Conservation (phyloP, 805 yeast species). For the Cyberlindnera sargentensis region DNA sequence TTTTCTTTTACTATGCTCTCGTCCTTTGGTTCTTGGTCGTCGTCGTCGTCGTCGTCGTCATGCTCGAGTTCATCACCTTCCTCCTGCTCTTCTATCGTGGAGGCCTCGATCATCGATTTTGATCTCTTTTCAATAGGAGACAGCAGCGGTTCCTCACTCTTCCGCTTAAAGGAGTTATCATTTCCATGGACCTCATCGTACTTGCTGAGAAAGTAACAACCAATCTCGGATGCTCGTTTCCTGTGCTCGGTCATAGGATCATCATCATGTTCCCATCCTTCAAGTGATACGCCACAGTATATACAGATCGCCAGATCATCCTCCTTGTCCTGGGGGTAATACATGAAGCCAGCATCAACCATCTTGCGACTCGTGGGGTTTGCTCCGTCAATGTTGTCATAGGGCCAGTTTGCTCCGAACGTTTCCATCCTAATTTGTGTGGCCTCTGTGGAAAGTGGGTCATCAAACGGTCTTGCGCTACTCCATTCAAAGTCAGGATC, state of each 20-base stretch:
- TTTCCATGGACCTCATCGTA: not conserved
- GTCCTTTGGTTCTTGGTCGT: not conserved
- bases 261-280: conserved; percentile 69
- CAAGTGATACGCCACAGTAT: conserved; percentile 54
- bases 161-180: conserved; percentile 1
- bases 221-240: conserved; percentile 29
- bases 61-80: not conserved
- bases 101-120: not conserved
- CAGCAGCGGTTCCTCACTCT: not conserved
- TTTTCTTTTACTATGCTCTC: not conserved
- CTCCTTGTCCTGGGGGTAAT: conserved; percentile 38
- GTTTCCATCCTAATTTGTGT: conserved; percentile 30
- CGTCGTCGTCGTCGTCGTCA: not conserved
- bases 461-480: conserved; percentile 19
- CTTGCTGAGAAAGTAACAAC: conserved; percentile 29
- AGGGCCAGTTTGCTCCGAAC: conserved; percentile 41
- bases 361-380: conserved; percentile 34
- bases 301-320: conserved; percentile 57
- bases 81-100: conserved; percentile 4
- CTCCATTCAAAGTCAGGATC: conserved; percentile 17
- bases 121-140: conserved; percentile 1
- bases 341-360: conserved; percentile 61
- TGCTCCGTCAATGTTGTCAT: conserved; percentile 32
- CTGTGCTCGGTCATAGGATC: conserved; percentile 55
- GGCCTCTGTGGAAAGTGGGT: conserved; percentile 29